phyloP scores from a whole-genome alignment of 331 rosid species.

The Quercus tomentella region DNA sequence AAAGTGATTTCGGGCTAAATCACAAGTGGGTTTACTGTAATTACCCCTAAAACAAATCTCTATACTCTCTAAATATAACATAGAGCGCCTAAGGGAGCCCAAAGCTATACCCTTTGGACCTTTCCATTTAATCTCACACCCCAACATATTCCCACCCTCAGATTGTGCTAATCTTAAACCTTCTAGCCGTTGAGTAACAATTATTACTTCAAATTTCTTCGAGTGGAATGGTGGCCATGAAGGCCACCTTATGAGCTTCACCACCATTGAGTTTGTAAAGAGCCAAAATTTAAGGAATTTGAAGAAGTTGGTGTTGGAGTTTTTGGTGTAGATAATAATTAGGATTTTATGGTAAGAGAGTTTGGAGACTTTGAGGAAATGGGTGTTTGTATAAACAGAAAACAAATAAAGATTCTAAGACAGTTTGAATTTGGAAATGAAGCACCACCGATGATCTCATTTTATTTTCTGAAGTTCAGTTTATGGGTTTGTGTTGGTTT shows the following conservation, averaged over 20 bases:
- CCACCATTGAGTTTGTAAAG: constrained; percentile 53
- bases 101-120: constrained; percentile 63
- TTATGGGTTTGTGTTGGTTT: too few relatives aligned
- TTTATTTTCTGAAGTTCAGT: too few relatives aligned
- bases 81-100: constrained; percentile 67
- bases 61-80: background rate
- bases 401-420: background rate
- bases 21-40: too few relatives aligned
- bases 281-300: background rate
- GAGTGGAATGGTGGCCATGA: constrained; percentile 84
- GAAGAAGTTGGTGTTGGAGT: background rate
- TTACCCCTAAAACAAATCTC: too few relatives aligned
- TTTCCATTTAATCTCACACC: constrained; percentile 76
- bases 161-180: constrained; percentile 54
- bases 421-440: background rate
- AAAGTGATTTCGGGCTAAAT: too few relatives aligned
- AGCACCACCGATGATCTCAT: background rate
- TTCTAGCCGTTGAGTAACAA: constrained; percentile 46
- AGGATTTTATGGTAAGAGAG: background rate
- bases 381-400: background rate
- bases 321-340: background rate
- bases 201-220: constrained; percentile 56
- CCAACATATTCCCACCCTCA: constrained; percentile 12
- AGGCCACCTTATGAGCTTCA: constrained; percentile 96
- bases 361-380: background rate